Percentiles rank a stretch among this genome's conserved stretches.
These are phyloP conservation scores for Boletus tomentosulus DNA, from an alignment of 768 basidiomycete species.

Conservation along the genomic window DNA sequence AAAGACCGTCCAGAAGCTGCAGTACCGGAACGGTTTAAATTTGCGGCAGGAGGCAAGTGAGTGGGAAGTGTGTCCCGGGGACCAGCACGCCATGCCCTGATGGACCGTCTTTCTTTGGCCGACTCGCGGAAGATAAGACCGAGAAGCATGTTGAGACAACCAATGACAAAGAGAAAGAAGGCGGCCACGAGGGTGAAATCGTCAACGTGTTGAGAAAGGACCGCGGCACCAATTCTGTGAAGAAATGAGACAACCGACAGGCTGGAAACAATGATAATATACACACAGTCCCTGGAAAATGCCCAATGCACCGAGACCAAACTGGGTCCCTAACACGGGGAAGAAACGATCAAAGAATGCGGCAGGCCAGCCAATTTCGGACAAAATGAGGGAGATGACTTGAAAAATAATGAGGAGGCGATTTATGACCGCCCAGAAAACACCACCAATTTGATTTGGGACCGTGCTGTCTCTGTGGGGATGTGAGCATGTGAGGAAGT, in stretches of 20 bases:
- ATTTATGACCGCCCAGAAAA: slow-evolving; percentile 89
- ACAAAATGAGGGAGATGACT: slow-evolving; percentile 71
- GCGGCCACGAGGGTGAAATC: slow-evolving; percentile 87
- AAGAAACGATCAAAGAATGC: slow-evolving; percentile 80
- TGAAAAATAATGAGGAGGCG: slow-evolving; percentile 85
- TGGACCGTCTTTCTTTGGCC: slow-evolving; percentile 57
- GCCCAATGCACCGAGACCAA: slow-evolving; percentile 85
- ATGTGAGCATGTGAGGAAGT: slow-evolving; percentile 16
- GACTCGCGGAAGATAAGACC: slow-evolving; percentile 68
- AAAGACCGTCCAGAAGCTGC: slow-evolving; percentile 21
- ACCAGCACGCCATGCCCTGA: slow-evolving; percentile 60
- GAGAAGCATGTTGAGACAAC: slow-evolving; percentile 82
- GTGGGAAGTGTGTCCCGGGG: slow-evolving; percentile 48
- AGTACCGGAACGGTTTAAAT: slow-evolving; percentile 24
- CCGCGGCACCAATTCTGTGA: slow-evolving; percentile 59
- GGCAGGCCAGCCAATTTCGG: slow-evolving; percentile 79
- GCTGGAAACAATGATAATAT: background rate
- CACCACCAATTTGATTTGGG: slow-evolving; percentile 85
- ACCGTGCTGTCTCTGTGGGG: slow-evolving; percentile 65
- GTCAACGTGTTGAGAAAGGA: slow-evolving; percentile 77
- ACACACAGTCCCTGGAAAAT: slow-evolving; percentile 82
- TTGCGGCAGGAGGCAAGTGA: slow-evolving; percentile 29
- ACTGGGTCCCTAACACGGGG: slow-evolving; percentile 78
- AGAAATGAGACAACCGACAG: slow-evolving; percentile 6
- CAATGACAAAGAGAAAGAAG: slow-evolving; percentile 88